phyloP scores from a whole-genome alignment of 495 filamentous ascomycete genomes.

The Neurospora sp. region DNA sequence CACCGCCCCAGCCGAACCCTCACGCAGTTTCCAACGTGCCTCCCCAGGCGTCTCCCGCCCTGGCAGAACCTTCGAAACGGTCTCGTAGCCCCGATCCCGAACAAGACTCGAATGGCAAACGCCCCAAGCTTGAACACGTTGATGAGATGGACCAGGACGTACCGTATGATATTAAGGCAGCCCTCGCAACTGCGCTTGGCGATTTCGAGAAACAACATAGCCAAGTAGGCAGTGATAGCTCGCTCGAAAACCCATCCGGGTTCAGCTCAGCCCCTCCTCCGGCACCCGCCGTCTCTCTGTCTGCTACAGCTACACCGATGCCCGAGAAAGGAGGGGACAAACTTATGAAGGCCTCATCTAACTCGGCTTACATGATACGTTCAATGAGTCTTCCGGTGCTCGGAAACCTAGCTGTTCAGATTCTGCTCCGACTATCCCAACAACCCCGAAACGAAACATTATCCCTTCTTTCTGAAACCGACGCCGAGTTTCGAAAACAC shows the following conservation, averaged over 20 bases:
- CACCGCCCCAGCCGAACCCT: background rate
- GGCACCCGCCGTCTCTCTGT: background rate
- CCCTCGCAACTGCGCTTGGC: background rate
- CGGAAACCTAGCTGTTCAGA: constrained; percentile 35
- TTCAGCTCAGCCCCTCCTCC: background rate
- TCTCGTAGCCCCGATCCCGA: background rate
- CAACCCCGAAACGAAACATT: constrained; percentile 52
- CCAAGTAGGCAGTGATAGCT: background rate
- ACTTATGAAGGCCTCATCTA: constrained; percentile 22
- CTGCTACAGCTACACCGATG: constrained; percentile 5
- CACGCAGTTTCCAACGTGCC: background rate
- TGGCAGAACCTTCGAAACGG: background rate
- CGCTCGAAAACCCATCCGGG: background rate
- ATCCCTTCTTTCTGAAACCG: constrained; percentile 57
- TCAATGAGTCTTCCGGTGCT: constrained; percentile 33
- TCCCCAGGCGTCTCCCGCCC: background rate
- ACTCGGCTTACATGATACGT: constrained; percentile 22
- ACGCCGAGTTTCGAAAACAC: constrained; percentile 70
- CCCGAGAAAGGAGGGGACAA: constrained; percentile 13
- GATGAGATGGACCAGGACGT: background rate
- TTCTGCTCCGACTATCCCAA: constrained; percentile 35
- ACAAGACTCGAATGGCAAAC: background rate
- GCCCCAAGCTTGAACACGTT: background rate
- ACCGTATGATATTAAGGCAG: background rate
- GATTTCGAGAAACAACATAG: background rate